phyloP scores from a whole-genome alignment of 2,329 filamentous ascomycete genomes.

The Hypoxylon sp. region DNA sequence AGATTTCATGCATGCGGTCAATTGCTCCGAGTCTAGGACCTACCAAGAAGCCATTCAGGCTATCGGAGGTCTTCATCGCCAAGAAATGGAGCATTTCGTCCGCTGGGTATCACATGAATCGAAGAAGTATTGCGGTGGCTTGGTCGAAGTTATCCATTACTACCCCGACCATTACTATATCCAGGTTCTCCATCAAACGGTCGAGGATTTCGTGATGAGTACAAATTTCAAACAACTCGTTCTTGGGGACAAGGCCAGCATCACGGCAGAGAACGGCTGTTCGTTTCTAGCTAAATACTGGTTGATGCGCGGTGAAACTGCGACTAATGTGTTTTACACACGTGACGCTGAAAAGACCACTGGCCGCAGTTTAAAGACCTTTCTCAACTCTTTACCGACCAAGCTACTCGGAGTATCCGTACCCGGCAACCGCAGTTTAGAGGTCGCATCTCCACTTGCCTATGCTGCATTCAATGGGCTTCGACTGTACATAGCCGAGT shows the following conservation, averaged over 20 bases:
- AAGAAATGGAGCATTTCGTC: not conserved
- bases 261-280: conserved; percentile 19
- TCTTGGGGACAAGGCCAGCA: conserved; percentile 11
- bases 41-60: not conserved
- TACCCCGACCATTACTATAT: not conserved
- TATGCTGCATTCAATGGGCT: conserved; percentile 13
- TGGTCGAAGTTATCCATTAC: conserved; percentile 10
- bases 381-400: conserved; percentile 11
- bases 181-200: conserved; percentile 32
- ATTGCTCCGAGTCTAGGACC: conserved; percentile 5
- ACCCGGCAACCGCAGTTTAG: not conserved
- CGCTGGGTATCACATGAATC: not conserved
- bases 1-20: not conserved
- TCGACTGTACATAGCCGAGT: conserved; percentile 16
- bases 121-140: conserved; percentile 14
- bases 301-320: too few species aligned
- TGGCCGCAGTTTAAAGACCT: conserved; percentile 23
- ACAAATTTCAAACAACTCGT: conserved; percentile 18
- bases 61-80: not conserved
- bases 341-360: conserved; percentile 9
- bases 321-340: not conserved
- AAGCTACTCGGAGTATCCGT: not conserved
- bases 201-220: conserved; percentile 23
- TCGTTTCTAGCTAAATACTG: conserved; percentile 18
- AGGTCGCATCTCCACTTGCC: not conserved